A percentile compares a stretch with the other conserved stretches of the same genome.
Conservation (phyloP, 345 rosid genomes). For the Gossypium stocksii region DNA sequence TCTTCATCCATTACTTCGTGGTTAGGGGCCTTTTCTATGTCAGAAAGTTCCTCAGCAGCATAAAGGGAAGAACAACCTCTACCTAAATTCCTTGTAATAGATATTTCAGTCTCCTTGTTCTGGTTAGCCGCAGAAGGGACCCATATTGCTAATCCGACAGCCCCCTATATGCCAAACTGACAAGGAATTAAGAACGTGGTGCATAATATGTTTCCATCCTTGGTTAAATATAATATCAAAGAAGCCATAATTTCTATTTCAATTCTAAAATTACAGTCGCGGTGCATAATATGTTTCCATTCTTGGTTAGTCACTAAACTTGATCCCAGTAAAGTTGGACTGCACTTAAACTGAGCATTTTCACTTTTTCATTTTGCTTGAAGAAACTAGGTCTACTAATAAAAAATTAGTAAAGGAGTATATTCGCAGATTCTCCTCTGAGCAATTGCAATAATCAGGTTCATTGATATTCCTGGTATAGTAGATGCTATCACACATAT, state of each 20-base stretch:
- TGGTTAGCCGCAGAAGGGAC: conserved; percentile 94
- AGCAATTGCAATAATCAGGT: no score
- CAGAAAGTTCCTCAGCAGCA: conserved; percentile 57
- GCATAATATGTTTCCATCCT: no score
- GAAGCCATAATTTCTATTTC: not conserved
- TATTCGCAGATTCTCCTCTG: not conserved
- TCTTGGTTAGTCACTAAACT: not conserved
- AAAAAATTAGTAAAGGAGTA: not conserved
- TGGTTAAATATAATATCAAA: not conserved
- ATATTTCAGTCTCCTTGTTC: conserved; percentile 61
- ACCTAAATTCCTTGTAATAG: conserved; percentile 45
- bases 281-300: not conserved
- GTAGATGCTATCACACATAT: no score
- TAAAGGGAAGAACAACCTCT: conserved; percentile 74
- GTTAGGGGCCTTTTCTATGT: conserved; percentile 45
- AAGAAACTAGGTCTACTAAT: not conserved
- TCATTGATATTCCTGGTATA: no score
- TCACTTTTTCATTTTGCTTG: not conserved
- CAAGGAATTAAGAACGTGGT: not conserved
- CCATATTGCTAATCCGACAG: conserved; percentile 99
- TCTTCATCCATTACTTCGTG: conserved; percentile 56
- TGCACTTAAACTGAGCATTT: not conserved
- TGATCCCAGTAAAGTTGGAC: not conserved
- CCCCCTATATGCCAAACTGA: conserved; percentile 54
- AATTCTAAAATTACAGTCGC: not conserved